phyloP scores from a whole-genome alignment of 371 early-diverging fungal genomes.

The Dinochytrium kinnereticum region DNA sequence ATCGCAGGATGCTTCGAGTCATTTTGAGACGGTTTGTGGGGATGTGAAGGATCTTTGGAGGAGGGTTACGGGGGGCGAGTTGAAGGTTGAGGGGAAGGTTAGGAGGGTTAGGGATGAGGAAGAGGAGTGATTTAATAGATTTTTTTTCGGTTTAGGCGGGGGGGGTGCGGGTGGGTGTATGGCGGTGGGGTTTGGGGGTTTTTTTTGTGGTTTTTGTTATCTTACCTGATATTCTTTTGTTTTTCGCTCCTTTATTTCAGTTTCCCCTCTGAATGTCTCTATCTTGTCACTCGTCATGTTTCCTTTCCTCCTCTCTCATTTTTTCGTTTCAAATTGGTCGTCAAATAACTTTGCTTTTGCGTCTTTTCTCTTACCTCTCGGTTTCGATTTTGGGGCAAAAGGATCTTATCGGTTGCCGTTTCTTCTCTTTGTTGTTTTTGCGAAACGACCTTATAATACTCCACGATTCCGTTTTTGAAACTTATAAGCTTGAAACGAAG shows the following conservation, averaged over 20 bases:
- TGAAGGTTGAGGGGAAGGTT: constrained; percentile 65
- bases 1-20: constrained; percentile 97
- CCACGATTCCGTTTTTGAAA: no score
- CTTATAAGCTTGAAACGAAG: no score
- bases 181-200: not conserved
- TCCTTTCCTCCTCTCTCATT: not conserved
- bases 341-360: not conserved
- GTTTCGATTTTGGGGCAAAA: no score
- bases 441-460: no score
- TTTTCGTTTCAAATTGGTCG: not conserved
- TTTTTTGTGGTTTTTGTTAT: not conserved
- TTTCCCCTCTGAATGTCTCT: not conserved
- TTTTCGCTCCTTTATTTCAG: not conserved
- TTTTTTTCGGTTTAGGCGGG: no score
- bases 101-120: constrained; percentile 51
- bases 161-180: no score
- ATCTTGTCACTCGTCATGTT: not conserved
- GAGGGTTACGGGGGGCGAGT: constrained; percentile 85
- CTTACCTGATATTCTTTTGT: not conserved
- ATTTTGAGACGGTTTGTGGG: constrained; percentile 97
- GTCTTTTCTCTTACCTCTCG: not conserved
- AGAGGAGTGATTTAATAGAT: constrained; percentile 21
- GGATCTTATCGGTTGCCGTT: no score
- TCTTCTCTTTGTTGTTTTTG: no score
- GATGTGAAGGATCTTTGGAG: constrained; percentile 94